phyloP scores from a whole-genome alignment of 2,329 filamentous ascomycete genomes.

The Sporothrix luriei region DNA sequence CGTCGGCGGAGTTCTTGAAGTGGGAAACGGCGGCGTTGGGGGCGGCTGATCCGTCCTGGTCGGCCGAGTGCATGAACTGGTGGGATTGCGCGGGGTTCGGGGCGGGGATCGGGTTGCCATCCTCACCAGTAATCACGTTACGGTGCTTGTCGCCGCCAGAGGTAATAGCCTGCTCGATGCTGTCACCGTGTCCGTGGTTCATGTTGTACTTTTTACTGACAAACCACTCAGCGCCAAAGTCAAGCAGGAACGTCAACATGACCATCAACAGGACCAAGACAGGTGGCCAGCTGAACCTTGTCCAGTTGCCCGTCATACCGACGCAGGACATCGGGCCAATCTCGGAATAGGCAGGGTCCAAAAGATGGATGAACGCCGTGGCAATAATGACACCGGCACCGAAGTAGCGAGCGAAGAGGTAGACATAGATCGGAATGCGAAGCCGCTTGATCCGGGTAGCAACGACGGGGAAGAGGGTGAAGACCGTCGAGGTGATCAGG shows the following conservation, averaged over 20 bases:
- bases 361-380: conserved; percentile 87
- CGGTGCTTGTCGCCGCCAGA: conserved; percentile 28
- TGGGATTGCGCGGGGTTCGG: conserved; percentile 44
- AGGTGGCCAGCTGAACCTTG: conserved; percentile 76
- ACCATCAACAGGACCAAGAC: conserved; percentile 85
- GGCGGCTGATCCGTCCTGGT: conserved; percentile 71
- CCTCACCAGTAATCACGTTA: neutral
- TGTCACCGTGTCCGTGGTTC: conserved; percentile 53
- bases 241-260: conserved; percentile 84
- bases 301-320: conserved; percentile 59
- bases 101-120: neutral
- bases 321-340: conserved; percentile 53
- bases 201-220: conserved; percentile 59
- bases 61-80: conserved; percentile 66
- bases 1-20: conserved; percentile 50
- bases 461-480: conserved; percentile 68
- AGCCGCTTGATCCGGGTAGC: conserved; percentile 61
- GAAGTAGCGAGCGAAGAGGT: conserved; percentile 86
- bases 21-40: conserved; percentile 46
- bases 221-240: conserved; percentile 78
- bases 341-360: conserved; percentile 77
- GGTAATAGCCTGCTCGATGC: conserved; percentile 52
- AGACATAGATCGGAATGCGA: conserved; percentile 64
- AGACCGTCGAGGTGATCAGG: conserved; percentile 60
- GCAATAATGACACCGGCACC: conserved; percentile 92